Evolutionary conservation across 805 yeast genomes (phyloP).

Genomic region (Kluyveromyces starmeri): DNA sequence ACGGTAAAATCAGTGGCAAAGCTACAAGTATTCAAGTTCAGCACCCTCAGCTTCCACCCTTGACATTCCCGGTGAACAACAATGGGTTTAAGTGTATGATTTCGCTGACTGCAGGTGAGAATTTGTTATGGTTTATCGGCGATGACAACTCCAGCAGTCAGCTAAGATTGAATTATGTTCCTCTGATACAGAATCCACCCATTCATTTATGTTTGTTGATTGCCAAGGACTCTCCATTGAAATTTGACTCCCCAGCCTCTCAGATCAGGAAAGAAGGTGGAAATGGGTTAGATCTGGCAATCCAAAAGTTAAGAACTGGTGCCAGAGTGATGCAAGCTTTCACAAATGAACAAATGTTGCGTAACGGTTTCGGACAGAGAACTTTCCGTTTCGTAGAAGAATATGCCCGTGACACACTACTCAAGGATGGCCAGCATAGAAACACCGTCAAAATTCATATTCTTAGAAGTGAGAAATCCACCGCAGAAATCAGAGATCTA

Average conservation of each 20-base stretch:
- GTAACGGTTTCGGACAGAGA: slow-evolving; percentile 69
- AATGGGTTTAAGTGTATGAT: slow-evolving; percentile 69
- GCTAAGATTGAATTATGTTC: slow-evolving; percentile 40
- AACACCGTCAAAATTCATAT: slow-evolving; percentile 73
- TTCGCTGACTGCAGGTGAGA: slow-evolving; percentile 62
- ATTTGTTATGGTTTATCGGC: slow-evolving; percentile 41
- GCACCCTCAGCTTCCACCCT: slow-evolving; percentile 47
- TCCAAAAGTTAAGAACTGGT: slow-evolving; percentile 66
- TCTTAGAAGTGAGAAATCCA: slow-evolving; percentile 54
- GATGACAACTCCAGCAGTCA: slow-evolving; percentile 29
- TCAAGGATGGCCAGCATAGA: slow-evolving; percentile 35
- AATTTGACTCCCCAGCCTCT: slow-evolving; percentile 56
- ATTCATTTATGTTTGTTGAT: slow-evolving; percentile 71
- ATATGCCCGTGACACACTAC: slow-evolving; percentile 43
- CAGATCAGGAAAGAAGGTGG: slow-evolving; percentile 44
- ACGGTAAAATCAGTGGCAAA: slow-evolving; percentile 34
- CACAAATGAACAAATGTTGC: slow-evolving; percentile 81
- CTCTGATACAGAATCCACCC: slow-evolving; percentile 58
- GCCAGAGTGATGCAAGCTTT: slow-evolving; percentile 86
- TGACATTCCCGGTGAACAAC: slow-evolving; percentile 56
- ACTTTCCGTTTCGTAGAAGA: slow-evolving; percentile 70
- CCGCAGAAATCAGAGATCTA: slow-evolving; percentile 64
- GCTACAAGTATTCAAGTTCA: slow-evolving; percentile 36
- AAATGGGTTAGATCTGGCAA: slow-evolving; percentile 60
- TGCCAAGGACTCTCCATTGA: slow-evolving; percentile 65